A percentile compares a stretch with the other conserved stretches of the same genome.
Evolutionary conservation across 1,284 basidiomycete genomes (phyloP).

Genomic region (Meira nashicola): DNA sequence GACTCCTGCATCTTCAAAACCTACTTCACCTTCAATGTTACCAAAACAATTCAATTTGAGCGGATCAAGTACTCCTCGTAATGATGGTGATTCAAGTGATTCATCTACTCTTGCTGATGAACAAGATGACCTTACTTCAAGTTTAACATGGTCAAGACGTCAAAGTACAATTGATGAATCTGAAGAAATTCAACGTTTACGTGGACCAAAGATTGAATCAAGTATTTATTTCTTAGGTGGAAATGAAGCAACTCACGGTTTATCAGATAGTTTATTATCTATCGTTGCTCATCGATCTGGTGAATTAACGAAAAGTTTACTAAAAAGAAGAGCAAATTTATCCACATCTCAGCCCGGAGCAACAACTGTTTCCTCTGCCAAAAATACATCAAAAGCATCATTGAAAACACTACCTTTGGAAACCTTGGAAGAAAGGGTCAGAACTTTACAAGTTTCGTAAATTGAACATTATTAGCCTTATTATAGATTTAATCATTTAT

Average conservation of each 20-base stretch:
- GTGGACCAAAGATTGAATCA: slow-evolving; percentile 15
- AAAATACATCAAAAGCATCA: background rate
- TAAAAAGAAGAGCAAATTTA: background rate
- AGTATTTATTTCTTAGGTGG: slow-evolving; percentile 45
- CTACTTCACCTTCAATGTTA: background rate
- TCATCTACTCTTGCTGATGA: background rate
- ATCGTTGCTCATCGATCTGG: slow-evolving; percentile 47
- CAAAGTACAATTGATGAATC: slow-evolving; percentile 5
- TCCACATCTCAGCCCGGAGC: background rate
- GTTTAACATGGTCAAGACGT: slow-evolving; percentile 24
- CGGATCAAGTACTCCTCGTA: background rate
- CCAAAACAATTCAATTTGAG: background rate
- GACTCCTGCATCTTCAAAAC: background rate
- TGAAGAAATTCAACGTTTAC: background rate
- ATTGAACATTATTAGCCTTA: background rate
- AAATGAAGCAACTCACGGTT: slow-evolving; percentile 49
- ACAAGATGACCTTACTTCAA: slow-evolving; percentile 1
- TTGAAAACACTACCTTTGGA: background rate
- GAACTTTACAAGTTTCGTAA: background rate
- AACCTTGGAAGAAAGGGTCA: background rate
- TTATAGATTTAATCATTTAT: too few species aligned
- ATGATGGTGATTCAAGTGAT: background rate
- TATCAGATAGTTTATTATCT: slow-evolving; percentile 43
- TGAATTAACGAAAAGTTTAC: slow-evolving; percentile 22
- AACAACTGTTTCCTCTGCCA: background rate